Conservation (phyloP, 768 basidiomycete genomes). For the Mycena capillaripes region DNA sequence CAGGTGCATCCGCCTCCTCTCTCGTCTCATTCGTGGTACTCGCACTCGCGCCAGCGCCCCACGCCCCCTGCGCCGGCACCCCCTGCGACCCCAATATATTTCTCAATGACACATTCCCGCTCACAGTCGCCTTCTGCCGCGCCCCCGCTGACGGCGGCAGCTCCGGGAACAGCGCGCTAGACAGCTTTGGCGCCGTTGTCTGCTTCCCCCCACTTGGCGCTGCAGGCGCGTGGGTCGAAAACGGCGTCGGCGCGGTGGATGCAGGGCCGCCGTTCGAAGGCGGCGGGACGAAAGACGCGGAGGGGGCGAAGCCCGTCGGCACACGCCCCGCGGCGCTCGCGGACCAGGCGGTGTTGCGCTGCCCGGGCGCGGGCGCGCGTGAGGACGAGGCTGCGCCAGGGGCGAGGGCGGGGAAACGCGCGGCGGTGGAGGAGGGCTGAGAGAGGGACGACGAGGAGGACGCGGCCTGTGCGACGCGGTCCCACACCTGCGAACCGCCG, state of each 20-base stretch:
- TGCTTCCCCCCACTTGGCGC: constrained; percentile 22
- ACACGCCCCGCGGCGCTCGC: constrained; percentile 47
- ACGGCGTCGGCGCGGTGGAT: constrained; percentile 31
- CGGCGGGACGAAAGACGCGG: constrained; percentile 42
- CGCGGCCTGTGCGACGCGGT: constrained; percentile 91
- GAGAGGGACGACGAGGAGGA: constrained; percentile 47
- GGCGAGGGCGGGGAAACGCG: constrained; percentile 53
- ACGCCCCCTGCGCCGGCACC: constrained; percentile 50
- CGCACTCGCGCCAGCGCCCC: constrained; percentile 46
- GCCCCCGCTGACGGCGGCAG: constrained; percentile 63
- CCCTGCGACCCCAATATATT: constrained; percentile 71
- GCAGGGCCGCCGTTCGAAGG: constrained; percentile 41
- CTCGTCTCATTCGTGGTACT: constrained; percentile 39
- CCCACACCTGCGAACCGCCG: constrained; percentile 78
- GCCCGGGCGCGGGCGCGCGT: constrained; percentile 54
- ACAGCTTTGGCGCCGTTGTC: constrained; percentile 61
- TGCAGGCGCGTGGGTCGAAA: constrained; percentile 23
- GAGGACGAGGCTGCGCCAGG: constrained; percentile 12
- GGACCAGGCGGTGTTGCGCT: constrained; percentile 76
- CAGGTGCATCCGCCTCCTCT: constrained; percentile 62
- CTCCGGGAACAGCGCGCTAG: constrained; percentile 75
- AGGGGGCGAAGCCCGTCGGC: constrained; percentile 34
- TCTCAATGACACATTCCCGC: constrained; percentile 76
- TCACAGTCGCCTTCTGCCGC: constrained; percentile 60
- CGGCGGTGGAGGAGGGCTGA: constrained; percentile 37